Percentiles rank a stretch among this genome's conserved stretches.
phyloP scores from a whole-genome alignment of 176 grass and related monocot genomes.

The Oryza australiensis region DNA sequence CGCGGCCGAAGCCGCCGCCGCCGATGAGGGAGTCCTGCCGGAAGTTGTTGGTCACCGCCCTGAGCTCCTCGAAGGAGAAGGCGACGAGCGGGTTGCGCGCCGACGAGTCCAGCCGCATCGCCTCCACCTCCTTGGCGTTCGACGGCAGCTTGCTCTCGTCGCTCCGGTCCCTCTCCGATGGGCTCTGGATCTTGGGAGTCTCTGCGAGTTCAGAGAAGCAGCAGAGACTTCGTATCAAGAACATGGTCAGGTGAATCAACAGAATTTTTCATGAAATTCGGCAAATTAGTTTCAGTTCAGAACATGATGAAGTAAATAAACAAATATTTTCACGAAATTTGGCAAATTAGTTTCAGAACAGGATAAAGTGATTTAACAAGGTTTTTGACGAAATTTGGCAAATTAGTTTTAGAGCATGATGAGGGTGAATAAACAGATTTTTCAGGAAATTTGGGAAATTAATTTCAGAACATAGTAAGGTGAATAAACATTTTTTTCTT shows the following conservation, averaged over 20 bases:
- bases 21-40: constrained; percentile 63
- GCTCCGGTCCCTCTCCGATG: constrained; percentile 54
- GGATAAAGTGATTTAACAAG: not conserved
- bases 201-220: constrained; percentile 30
- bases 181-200: constrained; percentile 59
- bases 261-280: not conserved
- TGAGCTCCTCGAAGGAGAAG: constrained; percentile 70
- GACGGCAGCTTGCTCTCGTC: constrained; percentile 62
- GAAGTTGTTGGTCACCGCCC: constrained; percentile 59
- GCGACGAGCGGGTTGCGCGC: constrained; percentile 58
- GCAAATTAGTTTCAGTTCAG: not conserved
- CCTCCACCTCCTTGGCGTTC: constrained; percentile 71
- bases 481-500: not conserved
- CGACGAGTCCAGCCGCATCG: constrained; percentile 44
- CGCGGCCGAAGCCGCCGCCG: constrained; percentile 75
- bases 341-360: not conserved
- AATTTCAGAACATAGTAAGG: not conserved
- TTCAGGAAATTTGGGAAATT: not conserved
- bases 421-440: not conserved
- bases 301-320: not conserved
- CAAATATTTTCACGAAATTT: not conserved
- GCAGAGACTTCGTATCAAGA: not conserved
- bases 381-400: not conserved
- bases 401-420: not conserved
- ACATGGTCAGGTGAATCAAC: not conserved